Evolutionary conservation across 2,329 filamentous ascomycete genomes (phyloP).

Genomic region (Claviceps pusilla): DNA sequence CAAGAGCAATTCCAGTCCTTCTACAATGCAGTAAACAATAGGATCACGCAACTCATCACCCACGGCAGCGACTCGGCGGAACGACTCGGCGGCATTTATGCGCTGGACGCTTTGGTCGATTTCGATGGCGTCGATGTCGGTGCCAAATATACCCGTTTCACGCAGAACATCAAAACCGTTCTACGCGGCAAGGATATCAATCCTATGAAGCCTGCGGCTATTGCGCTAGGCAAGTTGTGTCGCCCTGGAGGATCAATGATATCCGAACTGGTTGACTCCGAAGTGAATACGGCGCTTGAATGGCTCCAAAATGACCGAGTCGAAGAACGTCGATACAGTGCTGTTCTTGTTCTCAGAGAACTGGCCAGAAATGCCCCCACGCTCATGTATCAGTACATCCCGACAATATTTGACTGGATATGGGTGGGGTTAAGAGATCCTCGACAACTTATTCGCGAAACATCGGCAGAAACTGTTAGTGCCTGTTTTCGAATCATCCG

Average conservation of each 20-base stretch:
- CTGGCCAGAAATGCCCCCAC: conserved; percentile 86
- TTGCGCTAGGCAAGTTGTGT: conserved; percentile 78
- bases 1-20: conserved; percentile 58
- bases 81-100: conserved; percentile 79
- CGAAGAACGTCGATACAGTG: conserved; percentile 84
- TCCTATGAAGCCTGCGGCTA: conserved; percentile 80
- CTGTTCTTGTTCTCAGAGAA: conserved; percentile 80
- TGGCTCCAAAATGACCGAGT: conserved; percentile 92
- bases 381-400: conserved; percentile 86
- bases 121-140: conserved; percentile 91
- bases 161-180: conserved; percentile 74
- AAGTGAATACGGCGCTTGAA: conserved; percentile 90
- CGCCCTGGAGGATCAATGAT: conserved; percentile 86
- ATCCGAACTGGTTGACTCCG: conserved; percentile 87
- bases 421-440: conserved; percentile 87
- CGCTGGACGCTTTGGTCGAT: conserved; percentile 83
- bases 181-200: conserved; percentile 81
- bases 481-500: conserved; percentile 93
- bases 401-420: conserved; percentile 88
- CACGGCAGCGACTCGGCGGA: conserved; percentile 79
- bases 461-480: conserved; percentile 82
- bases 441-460: conserved; percentile 81
- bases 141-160: conserved; percentile 87
- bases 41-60: conserved; percentile 53
- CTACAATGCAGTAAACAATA: conserved; percentile 41